Evolutionary conservation across 129 eudicot species (phyloP), one percentile per base, ranked within the genome.

Genomic region (Helianthus tuberosus): DNA sequence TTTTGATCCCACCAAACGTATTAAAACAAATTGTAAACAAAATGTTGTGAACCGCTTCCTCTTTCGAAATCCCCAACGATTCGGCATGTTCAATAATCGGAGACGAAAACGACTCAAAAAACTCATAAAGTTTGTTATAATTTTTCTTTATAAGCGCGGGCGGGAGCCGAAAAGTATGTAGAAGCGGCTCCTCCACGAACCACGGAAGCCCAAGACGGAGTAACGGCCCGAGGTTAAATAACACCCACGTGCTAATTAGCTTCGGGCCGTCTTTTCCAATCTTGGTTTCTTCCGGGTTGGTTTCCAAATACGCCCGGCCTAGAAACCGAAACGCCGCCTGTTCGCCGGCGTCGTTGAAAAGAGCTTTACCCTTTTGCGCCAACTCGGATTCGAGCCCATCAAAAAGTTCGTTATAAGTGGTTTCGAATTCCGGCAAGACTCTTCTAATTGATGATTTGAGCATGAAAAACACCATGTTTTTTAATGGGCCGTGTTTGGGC

Each of bases 1-100:
- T 78, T 62, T 82, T 88, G 88, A 93, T 90, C 0, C 98, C 98
- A 0, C 98, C 98, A 50, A 86, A 93, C 0, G 98, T 75, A 46
- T 93, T 93, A 80, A 93, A 93, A 81, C 98, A 93, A 3, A 96
- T 73, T 8, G 96, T 75, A 67, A 86, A 93, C 5, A 93, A 11
- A 1, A 93, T 77, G n/a, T 93, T 93, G 38, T 93, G 97, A 11
- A 87, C 67, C 1, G 96, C 96, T 58, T 93, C 98, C 0, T 90
- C 97, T 7, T 84, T 81, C 0, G 90, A 77, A 43, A 93, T 64
- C 1, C 90, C 96, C 16, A 86, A 46, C 11, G 66, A 61, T 20
- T 86, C 86, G 0, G 93, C 96, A 32, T 90, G 83, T 13, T 88
- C 81, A 25, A 90, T 83, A 17, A 88, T 36, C 9, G 62, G 17